Evolutionary conservation across 805 yeast species (phyloP), one percentile per base, ranked within the genome.

Genomic region (Cyberlindnera mrakii): DNA sequence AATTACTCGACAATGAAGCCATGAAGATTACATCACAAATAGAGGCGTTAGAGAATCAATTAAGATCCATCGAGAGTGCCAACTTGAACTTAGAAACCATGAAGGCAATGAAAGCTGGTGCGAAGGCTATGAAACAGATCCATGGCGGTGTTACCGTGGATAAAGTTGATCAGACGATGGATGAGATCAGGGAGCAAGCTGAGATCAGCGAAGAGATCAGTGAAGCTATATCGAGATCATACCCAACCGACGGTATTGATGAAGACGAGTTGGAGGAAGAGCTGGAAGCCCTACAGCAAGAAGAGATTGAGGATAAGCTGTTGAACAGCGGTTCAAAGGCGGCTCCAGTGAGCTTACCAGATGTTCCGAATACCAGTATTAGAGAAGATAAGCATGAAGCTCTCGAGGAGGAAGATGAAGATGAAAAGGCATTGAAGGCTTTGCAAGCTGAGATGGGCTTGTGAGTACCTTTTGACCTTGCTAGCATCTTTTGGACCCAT

Each of bases 41-140:
- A 44, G 95, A 87, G 49, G 82, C 96, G 5, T 70, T 93, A 49
- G 97, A 91, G 65, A 80, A 87, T 40, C 96, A 93, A 67, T 72
- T 91, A 55, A 79, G 79, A 48, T 86, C 98, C 16, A 86, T 93
- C 46, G 99, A 93, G 67, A 78, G 84, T 41, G 99, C 99, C 41
- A 91, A 91, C 70, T 78, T 93, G 80, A 93, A 93, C 72, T 72
- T 87, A 66, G 99, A 93, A 68, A 93, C 99, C 29, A 86, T 93
- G 96, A 88, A 88, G 75, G 96, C 96, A 41, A 93, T 93, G 98
- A 85, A 91, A 66, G 95, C 88, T 64, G 98, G 98, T 47, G 96
- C 99, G 5, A 76, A 77, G 60, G 98, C 98, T 34, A 88, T 93
- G 96, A 89, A 90, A 63, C 85, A 84, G 58, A 91, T 93, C 58